phyloP scores from a whole-genome alignment of 371 early-diverging fungal species.

The Haplosporangium sp. region DNA sequence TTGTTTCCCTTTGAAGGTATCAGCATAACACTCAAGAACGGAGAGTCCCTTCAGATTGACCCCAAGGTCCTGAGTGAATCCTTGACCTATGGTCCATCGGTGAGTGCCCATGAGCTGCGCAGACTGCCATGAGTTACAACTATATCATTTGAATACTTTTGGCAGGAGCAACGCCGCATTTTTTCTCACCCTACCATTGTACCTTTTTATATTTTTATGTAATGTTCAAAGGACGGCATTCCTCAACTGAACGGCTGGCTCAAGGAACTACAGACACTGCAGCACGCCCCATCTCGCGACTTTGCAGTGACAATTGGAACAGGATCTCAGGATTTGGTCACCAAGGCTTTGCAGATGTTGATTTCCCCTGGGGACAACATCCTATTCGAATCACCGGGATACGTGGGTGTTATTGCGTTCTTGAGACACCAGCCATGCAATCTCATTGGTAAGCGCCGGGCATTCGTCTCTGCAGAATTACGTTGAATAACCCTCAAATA shows the following conservation, averaged over 20 bases:
- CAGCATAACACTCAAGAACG: conserved; percentile 68
- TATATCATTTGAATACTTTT: too few relatives aligned
- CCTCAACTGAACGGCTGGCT: conserved; percentile 74
- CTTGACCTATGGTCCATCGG: conserved; percentile 69
- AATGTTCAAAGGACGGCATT: conserved; percentile 65
- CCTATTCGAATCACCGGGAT: conserved; percentile 80
- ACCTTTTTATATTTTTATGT: not conserved
- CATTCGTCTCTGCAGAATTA: not conserved
- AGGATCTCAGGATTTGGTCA: conserved; percentile 82
- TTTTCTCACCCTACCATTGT: too few relatives aligned
- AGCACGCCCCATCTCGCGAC: conserved; percentile 68
- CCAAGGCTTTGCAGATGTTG: conserved; percentile 83
- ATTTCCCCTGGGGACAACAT: conserved; percentile 71
- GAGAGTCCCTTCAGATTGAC: conserved; percentile 65
- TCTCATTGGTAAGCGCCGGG: conserved; percentile 59
- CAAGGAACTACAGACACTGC: conserved; percentile 66
- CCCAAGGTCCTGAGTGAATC: conserved; percentile 56
- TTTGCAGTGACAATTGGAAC: conserved; percentile 78
- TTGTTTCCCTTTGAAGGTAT: conserved; percentile 81
- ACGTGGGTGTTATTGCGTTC: conserved; percentile 80
- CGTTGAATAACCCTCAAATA: not conserved
- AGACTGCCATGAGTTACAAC: too few relatives aligned
- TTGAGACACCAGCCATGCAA: conserved; percentile 73
- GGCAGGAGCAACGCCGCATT: too few relatives aligned
- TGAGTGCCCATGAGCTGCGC: conserved; percentile 26